phyloP scores from a whole-genome alignment of 805 yeast genomes.

The Wickerhamomyces rabaulensis region DNA sequence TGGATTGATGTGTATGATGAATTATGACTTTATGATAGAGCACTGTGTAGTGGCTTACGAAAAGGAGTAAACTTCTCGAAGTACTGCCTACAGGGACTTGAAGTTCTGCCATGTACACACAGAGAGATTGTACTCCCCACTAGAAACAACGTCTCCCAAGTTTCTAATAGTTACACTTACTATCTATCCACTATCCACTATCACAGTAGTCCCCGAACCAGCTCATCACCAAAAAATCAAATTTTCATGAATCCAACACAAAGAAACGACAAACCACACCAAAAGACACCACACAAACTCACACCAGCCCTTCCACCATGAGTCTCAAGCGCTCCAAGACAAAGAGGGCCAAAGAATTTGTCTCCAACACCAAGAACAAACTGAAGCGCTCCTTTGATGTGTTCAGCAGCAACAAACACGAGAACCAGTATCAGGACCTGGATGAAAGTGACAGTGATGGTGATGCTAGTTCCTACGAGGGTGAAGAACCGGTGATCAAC shows the following conservation, averaged over 20 bases:
- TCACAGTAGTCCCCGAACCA: background rate
- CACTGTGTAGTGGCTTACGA: too few relatives aligned
- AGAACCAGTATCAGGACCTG: constrained; percentile 17
- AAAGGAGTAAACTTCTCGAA: too few relatives aligned
- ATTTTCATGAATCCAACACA: background rate
- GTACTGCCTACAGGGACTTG: too few relatives aligned
- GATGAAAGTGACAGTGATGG: constrained; percentile 1
- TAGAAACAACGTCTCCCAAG: too few relatives aligned
- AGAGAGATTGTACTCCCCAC: too few relatives aligned
- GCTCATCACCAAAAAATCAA: background rate
- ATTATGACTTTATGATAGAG: too few relatives aligned
- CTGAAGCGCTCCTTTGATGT: constrained; percentile 16
- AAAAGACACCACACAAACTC: background rate
- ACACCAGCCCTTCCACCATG: background rate
- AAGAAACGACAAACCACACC: background rate
- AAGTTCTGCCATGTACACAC: too few relatives aligned
- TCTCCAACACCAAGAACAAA: constrained; percentile 11
- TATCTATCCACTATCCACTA: too few relatives aligned
- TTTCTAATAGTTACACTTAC: too few relatives aligned
- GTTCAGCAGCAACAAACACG: constrained; percentile 20
- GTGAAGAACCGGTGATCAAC: background rate
- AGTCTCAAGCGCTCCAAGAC: background rate
- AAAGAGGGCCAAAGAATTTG: constrained; percentile 7
- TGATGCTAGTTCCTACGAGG: background rate
- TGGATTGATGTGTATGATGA: background rate